Evolutionary conservation across 2,329 filamentous ascomycete species (phyloP).

Genomic region (Colletotrichum liaoningense): DNA sequence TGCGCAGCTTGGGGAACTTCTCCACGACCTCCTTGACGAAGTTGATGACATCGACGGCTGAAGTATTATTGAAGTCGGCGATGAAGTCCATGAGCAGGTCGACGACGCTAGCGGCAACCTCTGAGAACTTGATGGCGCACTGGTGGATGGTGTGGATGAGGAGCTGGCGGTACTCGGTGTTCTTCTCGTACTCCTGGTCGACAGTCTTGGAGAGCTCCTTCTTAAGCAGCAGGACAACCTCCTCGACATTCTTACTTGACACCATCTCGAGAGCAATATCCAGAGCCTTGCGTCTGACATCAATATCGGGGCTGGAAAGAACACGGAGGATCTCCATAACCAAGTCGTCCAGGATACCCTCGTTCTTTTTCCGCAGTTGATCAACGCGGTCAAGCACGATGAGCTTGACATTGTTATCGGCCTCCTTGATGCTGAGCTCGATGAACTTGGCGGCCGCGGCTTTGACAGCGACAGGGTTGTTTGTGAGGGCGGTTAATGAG

Average conservation of each 20-base stretch:
- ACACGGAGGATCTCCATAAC: conserved; percentile 98
- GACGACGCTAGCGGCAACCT: conserved; percentile 96
- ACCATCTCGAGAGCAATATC: conserved; percentile 96
- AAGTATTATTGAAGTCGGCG: conserved; percentile 96
- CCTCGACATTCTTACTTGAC: conserved; percentile 97
- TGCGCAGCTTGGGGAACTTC: conserved; percentile 91
- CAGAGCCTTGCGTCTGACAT: conserved; percentile 92
- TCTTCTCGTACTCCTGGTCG: conserved; percentile 99
- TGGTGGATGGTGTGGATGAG: conserved; percentile 98
- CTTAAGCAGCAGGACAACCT: conserved; percentile 94
- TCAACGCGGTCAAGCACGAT: conserved; percentile 97
- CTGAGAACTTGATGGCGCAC: conserved; percentile 98
- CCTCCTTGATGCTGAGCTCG: conserved; percentile 95
- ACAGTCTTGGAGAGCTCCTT: conserved; percentile 98
- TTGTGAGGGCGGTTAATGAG: conserved; percentile 91
- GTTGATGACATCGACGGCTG: conserved; percentile 96
- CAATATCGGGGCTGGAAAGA: conserved; percentile 93
- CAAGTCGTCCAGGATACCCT: conserved; percentile 91
- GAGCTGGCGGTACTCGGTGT: conserved; percentile 92
- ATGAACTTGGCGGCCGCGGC: conserved; percentile 96
- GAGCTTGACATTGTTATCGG: conserved; percentile 99
- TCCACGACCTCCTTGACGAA: conserved; percentile 99
- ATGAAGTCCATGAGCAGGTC: conserved; percentile 99
- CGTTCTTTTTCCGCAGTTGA: conserved; percentile 86
- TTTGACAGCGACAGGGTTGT: conserved; percentile 97